Conservation (phyloP, 257 asterid species). For the Lycium barbarum region DNA sequence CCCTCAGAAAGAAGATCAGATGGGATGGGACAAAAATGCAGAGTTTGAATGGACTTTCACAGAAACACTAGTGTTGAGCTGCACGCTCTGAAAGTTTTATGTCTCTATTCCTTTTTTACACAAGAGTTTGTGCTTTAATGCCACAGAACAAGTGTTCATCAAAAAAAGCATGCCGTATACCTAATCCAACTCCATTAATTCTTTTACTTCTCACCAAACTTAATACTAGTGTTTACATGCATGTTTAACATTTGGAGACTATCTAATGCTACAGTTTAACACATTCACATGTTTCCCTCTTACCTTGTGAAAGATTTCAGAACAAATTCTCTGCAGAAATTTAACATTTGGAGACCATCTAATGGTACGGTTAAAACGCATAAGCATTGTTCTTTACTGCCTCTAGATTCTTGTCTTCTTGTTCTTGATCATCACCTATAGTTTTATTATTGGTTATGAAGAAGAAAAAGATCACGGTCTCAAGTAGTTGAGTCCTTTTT, state of each 20-base stretch:
- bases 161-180: not conserved
- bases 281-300: not conserved
- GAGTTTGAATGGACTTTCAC: not conserved
- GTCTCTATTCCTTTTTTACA: not conserved
- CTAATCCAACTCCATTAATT: not conserved
- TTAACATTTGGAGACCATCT: not conserved
- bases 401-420: not conserved
- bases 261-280: no score
- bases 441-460: not conserved
- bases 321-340: not conserved
- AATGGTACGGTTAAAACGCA: not conserved
- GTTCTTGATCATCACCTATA: not conserved
- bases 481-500: not conserved
- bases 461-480: not conserved
- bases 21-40: not conserved
- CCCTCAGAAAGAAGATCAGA: not conserved
- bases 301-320: not conserved
- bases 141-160: no score
- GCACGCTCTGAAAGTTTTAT: not conserved
- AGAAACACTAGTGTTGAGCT: not conserved
- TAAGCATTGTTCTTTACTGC: not conserved
- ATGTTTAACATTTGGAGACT: no score
- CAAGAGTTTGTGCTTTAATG: not conserved
- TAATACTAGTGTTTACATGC: not conserved
- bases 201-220: not conserved